Percentiles rank a stretch among this genome's conserved stretches.
Evolutionary conservation across 257 asterid genomes (phyloP).

Genomic region (Penstemon barbatus): DNA sequence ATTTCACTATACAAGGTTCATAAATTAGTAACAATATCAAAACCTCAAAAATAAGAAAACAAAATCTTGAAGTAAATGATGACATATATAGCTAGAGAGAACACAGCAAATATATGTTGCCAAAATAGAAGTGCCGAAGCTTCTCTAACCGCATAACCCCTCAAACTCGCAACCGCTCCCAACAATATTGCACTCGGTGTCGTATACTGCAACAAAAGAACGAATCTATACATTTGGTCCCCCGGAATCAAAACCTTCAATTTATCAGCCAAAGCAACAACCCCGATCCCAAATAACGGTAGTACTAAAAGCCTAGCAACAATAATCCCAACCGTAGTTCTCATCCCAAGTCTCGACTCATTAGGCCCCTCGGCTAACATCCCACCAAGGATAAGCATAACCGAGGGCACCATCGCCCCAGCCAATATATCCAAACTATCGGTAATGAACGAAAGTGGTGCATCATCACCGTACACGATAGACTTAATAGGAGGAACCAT

Average conservation of each 20-base stretch:
- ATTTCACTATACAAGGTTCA: not conserved
- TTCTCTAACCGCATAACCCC: slow-evolving; percentile 85
- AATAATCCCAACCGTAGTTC: slow-evolving; percentile 69
- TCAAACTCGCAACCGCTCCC: slow-evolving; percentile 90
- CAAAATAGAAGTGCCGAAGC: slow-evolving; percentile 93
- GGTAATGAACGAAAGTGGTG: slow-evolving; percentile 67
- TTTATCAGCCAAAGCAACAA: slow-evolving; percentile 59
- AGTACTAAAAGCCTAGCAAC: slow-evolving; percentile 73
- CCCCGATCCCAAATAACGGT: slow-evolving; percentile 70
- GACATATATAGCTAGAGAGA: slow-evolving; percentile 64
- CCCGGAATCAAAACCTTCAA: slow-evolving; percentile 49
- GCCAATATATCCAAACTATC: slow-evolving; percentile 86
- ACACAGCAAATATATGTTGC: slow-evolving; percentile 75
- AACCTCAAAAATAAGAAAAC: slow-evolving; percentile 44
- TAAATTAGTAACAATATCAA: slow-evolving; percentile 1
- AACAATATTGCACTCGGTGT: slow-evolving; percentile 86
- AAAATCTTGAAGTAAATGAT: slow-evolving; percentile 66
- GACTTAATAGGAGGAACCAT: slow-evolving; percentile 74
- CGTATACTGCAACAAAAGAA: slow-evolving; percentile 83
- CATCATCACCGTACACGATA: slow-evolving; percentile 65
- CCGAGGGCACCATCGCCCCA: slow-evolving; percentile 89
- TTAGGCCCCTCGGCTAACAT: slow-evolving; percentile 94
- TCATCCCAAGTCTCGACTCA: slow-evolving; percentile 67
- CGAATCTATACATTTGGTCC: slow-evolving; percentile 76
- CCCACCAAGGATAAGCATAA: slow-evolving; percentile 90